Evolutionary conservation across 805 yeast species (phyloP).

Genomic region (Candida ovalis): DNA sequence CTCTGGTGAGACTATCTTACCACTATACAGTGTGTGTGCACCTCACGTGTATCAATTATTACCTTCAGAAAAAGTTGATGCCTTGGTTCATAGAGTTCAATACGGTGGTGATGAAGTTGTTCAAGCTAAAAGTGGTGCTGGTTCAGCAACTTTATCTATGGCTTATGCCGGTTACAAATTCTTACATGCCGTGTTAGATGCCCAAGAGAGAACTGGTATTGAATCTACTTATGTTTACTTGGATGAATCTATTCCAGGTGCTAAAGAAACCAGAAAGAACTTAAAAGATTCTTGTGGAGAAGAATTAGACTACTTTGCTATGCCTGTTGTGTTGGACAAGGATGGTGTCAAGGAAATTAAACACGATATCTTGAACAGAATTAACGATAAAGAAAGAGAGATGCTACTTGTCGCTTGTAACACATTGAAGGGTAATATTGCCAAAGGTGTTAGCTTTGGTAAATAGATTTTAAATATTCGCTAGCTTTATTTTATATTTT

Average conservation of each 20-base stretch:
- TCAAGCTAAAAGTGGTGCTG: constrained; percentile 90
- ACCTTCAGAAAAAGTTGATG: constrained; percentile 40
- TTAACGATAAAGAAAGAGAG: constrained; percentile 51
- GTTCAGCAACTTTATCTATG: constrained; percentile 91
- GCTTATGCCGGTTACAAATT: constrained; percentile 85
- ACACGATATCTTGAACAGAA: constrained; percentile 45
- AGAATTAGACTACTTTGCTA: constrained; percentile 48
- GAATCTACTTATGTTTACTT: constrained; percentile 63
- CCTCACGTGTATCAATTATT: constrained; percentile 27
- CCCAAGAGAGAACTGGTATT: constrained; percentile 58
- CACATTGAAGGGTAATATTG: constrained; percentile 52
- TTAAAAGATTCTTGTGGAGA: constrained; percentile 32
- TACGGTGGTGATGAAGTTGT: constrained; percentile 97
- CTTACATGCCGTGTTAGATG: constrained; percentile 60
- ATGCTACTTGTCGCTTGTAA: constrained; percentile 50
- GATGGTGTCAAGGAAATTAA: constrained; percentile 57
- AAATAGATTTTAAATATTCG: constrained; percentile 1
- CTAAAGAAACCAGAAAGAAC: constrained; percentile 43
- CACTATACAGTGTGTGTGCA: constrained; percentile 55
- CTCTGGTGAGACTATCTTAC: constrained; percentile 92
- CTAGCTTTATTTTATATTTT: constrained; percentile 1
- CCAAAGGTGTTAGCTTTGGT: constrained; percentile 44
- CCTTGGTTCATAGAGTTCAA: constrained; percentile 80
- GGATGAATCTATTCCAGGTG: constrained; percentile 49
- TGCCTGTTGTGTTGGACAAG: constrained; percentile 54